Conservation (phyloP, 2,329 filamentous ascomycete species). For the Rhynchosporium agropyri region DNA sequence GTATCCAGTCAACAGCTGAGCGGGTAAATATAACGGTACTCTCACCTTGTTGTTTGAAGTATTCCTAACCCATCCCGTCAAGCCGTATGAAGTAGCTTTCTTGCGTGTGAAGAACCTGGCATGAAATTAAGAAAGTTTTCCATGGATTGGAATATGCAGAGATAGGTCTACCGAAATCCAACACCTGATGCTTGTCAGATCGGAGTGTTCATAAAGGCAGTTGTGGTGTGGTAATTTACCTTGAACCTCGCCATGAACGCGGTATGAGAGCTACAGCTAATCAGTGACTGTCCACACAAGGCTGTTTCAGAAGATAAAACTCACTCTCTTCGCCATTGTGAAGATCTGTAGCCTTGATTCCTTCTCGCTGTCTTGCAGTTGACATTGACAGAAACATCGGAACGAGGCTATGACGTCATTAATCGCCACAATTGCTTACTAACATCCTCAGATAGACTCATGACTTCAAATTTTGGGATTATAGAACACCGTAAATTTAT, state of each 20-base stretch:
- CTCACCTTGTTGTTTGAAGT: conserved; percentile 57
- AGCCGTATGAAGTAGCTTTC: conserved; percentile 51
- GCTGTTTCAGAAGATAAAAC: background rate
- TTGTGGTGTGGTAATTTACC: conserved; percentile 48
- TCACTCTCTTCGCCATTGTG: conserved; percentile 23
- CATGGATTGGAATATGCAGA: background rate
- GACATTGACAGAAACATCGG: background rate
- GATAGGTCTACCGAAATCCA: conserved; percentile 26
- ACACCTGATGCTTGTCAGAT: conserved; percentile 26
- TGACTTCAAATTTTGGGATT: background rate
- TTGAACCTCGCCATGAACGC: conserved; percentile 71
- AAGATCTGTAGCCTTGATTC: background rate
- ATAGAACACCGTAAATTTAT: too few species aligned
- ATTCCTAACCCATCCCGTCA: conserved; percentile 67
- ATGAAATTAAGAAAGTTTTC: background rate
- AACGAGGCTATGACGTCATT: conserved; percentile 5
- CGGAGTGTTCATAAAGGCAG: background rate
- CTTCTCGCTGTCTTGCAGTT: background rate
- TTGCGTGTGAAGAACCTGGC: conserved; percentile 58
- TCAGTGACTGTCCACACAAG: background rate
- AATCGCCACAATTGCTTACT: background rate
- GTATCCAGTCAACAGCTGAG: background rate
- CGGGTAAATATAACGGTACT: too few species aligned
- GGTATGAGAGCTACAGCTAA: conserved; percentile 59
- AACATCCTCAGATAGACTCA: too few species aligned